Percentiles rank a stretch among this genome's conserved stretches.
Conservation (phyloP, 208 protist species). For the Plasmodiophora brassicae region DNA sequence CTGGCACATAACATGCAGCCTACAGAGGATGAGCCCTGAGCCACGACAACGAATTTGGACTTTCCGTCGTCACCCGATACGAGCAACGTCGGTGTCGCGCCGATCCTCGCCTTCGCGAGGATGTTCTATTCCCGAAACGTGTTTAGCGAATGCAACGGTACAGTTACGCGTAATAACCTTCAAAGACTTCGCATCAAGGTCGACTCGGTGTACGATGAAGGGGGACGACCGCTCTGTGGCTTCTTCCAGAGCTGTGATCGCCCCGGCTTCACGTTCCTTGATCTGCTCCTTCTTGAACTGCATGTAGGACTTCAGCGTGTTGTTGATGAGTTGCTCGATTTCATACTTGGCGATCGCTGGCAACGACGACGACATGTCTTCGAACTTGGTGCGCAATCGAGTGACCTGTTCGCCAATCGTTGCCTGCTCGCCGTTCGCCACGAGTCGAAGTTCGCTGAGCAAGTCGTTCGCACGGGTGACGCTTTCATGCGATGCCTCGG, state of each 20-base stretch:
- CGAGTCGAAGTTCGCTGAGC: background rate
- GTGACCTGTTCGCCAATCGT: background rate
- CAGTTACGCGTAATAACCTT: background rate
- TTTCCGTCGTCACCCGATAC: no score
- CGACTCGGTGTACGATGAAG: background rate
- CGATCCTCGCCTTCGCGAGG: no score
- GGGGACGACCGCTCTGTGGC: background rate
- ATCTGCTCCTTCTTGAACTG: background rate
- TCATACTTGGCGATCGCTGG: background rate
- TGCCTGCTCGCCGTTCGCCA: background rate
- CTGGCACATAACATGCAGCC: background rate
- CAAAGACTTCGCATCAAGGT: constrained; percentile 15
- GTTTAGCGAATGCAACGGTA: no score
- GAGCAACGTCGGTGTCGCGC: no score
- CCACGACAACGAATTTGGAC: no score
- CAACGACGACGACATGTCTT: background rate
- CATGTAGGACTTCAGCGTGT: background rate
- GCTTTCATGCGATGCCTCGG: background rate
- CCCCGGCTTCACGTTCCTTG: background rate
- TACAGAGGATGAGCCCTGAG: background rate
- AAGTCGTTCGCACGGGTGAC: background rate
- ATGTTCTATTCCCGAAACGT: no score
- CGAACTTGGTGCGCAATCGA: background rate
- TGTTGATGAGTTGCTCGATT: background rate
- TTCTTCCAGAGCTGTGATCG: background rate